Conservation (phyloP, 495 filamentous ascomycete species). For the Staphylotrichum longicolle region DNA sequence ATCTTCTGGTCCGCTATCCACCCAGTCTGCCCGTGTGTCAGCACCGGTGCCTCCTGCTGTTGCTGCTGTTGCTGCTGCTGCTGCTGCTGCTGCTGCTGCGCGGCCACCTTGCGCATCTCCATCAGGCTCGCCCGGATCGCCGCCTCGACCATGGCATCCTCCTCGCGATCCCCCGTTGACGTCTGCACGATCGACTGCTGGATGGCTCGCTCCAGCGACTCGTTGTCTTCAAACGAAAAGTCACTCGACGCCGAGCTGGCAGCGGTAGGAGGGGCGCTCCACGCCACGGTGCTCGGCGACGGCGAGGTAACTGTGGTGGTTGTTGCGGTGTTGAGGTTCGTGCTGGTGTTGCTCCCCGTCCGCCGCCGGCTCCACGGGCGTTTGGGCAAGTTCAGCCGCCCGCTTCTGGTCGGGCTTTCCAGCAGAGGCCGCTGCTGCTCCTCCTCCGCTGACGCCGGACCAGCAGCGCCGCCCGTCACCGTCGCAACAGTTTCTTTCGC, state of each 20-base stretch:
- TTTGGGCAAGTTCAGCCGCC: neutral
- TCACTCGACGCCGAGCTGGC: conserved; percentile 19
- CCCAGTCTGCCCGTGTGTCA: neutral
- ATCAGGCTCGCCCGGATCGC: conserved; percentile 66
- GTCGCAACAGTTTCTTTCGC: conserved; percentile 1
- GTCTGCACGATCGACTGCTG: conserved; percentile 63
- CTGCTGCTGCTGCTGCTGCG: conserved; percentile 37
- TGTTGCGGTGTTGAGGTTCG: neutral
- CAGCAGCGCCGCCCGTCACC: conserved; percentile 10
- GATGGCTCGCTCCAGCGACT: conserved; percentile 66
- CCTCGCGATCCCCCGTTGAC: conserved; percentile 61
- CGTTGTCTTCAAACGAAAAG: conserved; percentile 39
- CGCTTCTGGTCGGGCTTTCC: neutral
- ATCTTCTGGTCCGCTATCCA: conserved; percentile 15
- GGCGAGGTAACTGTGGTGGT: neutral
- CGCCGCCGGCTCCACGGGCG: conserved; percentile 7
- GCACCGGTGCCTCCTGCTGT: too few relatives aligned
- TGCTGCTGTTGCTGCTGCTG: conserved; percentile 12
- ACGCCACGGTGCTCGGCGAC: neutral
- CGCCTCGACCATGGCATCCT: conserved; percentile 65
- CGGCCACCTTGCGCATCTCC: conserved; percentile 51
- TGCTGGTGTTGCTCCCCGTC: neutral
- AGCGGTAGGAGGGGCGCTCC: neutral
- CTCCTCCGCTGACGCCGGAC: conserved; percentile 21
- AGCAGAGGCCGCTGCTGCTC: neutral